A percentile compares a stretch with the other conserved stretches of the same genome.
These are phyloP conservation scores for Cicer arietinum DNA, from an alignment of 306 rosid species.

Conservation along the genomic window DNA sequence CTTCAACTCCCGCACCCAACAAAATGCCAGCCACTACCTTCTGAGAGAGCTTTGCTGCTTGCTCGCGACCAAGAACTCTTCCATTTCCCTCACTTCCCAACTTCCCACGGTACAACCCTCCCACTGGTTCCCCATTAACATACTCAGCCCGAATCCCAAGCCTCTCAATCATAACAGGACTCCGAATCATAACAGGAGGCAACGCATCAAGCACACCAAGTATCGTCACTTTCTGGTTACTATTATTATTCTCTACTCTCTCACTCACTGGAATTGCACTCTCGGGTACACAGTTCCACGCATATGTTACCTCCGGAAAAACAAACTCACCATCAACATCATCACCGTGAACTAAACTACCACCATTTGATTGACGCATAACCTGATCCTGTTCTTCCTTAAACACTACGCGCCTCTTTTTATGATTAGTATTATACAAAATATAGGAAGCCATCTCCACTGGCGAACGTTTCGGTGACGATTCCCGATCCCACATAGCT, in stretches of 20 bases:
- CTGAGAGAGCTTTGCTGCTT: conserved; percentile 66
- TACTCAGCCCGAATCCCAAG: conserved; percentile 74
- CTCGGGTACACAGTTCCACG: conserved; percentile 85
- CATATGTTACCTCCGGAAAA: conserved; percentile 77
- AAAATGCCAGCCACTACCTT: conserved; percentile 71
- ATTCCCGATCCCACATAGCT: conserved; percentile 61
- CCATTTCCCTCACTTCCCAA: conserved; percentile 61
- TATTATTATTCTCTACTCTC: conserved; percentile 55
- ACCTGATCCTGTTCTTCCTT: conserved; percentile 63
- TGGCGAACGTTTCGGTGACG: conserved; percentile 65
- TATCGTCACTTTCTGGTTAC: conserved; percentile 55
- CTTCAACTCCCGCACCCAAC: conserved; percentile 74
- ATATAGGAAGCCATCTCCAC: conserved; percentile 77
- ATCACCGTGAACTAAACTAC: conserved; percentile 46
- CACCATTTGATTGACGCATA: conserved; percentile 53
- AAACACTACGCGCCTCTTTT: conserved; percentile 68
- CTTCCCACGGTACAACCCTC: conserved; percentile 57
- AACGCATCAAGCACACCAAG: conserved; percentile 76
- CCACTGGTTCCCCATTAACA: conserved; percentile 66
- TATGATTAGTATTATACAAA: conserved; percentile 51
- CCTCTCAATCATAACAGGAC: conserved; percentile 81
- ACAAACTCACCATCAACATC: conserved; percentile 50
- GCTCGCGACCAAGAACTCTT: conserved; percentile 67
- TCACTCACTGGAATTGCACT: conserved; percentile 66
- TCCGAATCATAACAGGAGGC: conserved; percentile 64